phyloP scores from a whole-genome alignment of 768 basidiomycete genomes.

The Xerocomellus chrysenteron region DNA sequence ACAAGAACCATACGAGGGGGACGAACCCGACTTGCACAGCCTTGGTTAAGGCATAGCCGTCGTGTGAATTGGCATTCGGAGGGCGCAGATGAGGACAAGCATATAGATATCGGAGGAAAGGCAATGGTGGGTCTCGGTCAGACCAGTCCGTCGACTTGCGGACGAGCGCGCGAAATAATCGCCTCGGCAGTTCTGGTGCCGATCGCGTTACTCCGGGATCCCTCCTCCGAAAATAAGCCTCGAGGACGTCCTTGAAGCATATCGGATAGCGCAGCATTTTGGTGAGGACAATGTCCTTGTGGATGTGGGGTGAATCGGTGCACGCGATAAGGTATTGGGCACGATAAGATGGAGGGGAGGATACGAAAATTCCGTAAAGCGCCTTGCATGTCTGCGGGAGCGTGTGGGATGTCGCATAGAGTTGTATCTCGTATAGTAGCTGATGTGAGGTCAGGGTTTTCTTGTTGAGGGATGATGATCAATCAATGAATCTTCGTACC shows the following conservation, averaged over 20 bases:
- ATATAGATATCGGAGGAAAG: slow-evolving; percentile 62
- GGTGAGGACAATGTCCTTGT: slow-evolving; percentile 35
- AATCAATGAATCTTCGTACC: slow-evolving; percentile 22
- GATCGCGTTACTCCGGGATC: background rate
- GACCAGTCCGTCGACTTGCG: slow-evolving; percentile 41
- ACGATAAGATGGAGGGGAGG: slow-evolving; percentile 55
- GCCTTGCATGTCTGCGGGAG: slow-evolving; percentile 60
- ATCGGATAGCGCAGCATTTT: slow-evolving; percentile 47
- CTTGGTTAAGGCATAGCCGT: slow-evolving; percentile 79
- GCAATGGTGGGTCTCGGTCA: slow-evolving; percentile 54
- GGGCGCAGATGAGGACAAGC: slow-evolving; percentile 36
- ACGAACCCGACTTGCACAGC: slow-evolving; percentile 67
- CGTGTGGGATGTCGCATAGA: slow-evolving; percentile 60
- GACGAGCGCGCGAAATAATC: slow-evolving; percentile 59
- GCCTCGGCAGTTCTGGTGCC: slow-evolving; percentile 56
- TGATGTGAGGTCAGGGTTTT: slow-evolving; percentile 30
- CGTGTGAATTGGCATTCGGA: slow-evolving; percentile 62
- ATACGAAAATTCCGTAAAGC: slow-evolving; percentile 53
- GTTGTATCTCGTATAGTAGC: slow-evolving; percentile 80
- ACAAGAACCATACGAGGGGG: slow-evolving; percentile 68
- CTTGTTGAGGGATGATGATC: background rate
- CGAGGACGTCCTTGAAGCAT: slow-evolving; percentile 41
- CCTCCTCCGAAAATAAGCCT: slow-evolving; percentile 41
- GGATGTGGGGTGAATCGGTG: slow-evolving; percentile 18
- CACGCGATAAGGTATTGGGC: slow-evolving; percentile 63